Conservation (phyloP, 805 yeast genomes). For the Wickerhamomyces sydowiorum region DNA sequence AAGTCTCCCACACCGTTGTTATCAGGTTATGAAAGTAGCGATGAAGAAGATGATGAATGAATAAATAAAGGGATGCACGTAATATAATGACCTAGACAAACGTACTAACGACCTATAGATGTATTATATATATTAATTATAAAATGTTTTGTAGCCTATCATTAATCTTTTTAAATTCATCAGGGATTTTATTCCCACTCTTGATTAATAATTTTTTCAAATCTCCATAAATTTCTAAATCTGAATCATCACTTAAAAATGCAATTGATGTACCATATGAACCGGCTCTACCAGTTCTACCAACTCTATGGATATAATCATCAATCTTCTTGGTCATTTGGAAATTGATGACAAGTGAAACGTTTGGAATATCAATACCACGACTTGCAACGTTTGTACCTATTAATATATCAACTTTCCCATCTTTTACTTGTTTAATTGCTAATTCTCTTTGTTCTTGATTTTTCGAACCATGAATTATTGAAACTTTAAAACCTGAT, state of each 20-base stretch:
- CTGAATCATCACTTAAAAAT: constrained; percentile 70
- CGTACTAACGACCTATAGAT: background rate
- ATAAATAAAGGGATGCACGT: background rate
- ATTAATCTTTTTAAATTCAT: constrained; percentile 12
- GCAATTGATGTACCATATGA: constrained; percentile 71
- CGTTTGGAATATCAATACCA: constrained; percentile 89
- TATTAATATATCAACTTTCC: constrained; percentile 56
- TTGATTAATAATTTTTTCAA: constrained; percentile 16
- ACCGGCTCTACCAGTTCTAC: constrained; percentile 97
- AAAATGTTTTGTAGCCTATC: constrained; percentile 6
- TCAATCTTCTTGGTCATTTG: constrained; percentile 78
- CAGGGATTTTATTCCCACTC: constrained; percentile 18
- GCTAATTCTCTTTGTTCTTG: constrained; percentile 86
- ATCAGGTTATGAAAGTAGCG: constrained; percentile 4
- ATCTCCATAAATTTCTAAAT: constrained; percentile 30
- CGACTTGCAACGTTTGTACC: constrained; percentile 97
- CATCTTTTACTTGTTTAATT: constrained; percentile 49
- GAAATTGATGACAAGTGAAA: constrained; percentile 77
- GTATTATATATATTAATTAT: constrained; percentile 1
- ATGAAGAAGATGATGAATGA: constrained; percentile 4
- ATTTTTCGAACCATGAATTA: constrained; percentile 81
- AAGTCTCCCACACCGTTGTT: background rate
- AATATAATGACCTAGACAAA: background rate
- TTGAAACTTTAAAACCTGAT: constrained; percentile 44
- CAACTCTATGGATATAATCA: constrained; percentile 87